Evolutionary conservation across 1,139 yeast genomes (phyloP).

Genomic region (Lodderomyces elongisporus): DNA sequence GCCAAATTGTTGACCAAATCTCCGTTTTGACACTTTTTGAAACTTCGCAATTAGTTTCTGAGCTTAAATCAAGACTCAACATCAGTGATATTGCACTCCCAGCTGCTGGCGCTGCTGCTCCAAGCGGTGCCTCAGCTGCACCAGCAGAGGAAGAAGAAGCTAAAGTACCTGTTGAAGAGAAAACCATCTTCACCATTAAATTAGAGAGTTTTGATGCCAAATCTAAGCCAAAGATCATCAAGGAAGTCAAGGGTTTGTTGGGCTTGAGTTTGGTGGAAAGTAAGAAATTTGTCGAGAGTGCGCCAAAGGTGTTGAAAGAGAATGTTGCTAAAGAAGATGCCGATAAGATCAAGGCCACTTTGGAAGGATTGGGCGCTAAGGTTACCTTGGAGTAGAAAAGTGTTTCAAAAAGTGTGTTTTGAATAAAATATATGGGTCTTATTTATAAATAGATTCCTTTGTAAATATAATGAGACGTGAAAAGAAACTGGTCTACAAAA

Average conservation of each 20-base stretch:
- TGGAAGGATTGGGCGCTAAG: constrained; percentile 96
- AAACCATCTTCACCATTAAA: constrained; percentile 88
- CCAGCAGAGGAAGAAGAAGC: constrained; percentile 74
- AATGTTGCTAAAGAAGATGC: constrained; percentile 86
- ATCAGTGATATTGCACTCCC: constrained; percentile 93
- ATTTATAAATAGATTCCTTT: no score
- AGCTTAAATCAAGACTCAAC: constrained; percentile 79
- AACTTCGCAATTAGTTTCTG: constrained; percentile 78
- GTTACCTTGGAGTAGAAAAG: constrained; percentile 61
- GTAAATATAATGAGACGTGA: no score
- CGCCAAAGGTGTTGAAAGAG: constrained; percentile 89
- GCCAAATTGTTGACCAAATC: constrained; percentile 84
- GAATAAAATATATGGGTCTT: no score
- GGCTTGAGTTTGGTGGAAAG: constrained; percentile 94
- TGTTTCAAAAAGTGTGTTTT: no score
- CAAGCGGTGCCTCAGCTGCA: constrained; percentile 49
- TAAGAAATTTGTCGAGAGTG: constrained; percentile 95
- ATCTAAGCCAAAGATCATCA: constrained; percentile 94
- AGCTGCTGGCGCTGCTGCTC: constrained; percentile 61
- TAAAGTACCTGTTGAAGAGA: constrained; percentile 81
- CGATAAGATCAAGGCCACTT: constrained; percentile 84
- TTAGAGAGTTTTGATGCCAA: constrained; percentile 92
- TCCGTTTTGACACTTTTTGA: constrained; percentile 85
- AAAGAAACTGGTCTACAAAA: no score
- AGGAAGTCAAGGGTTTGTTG: constrained; percentile 88